phyloP scores from a whole-genome alignment of 169 alveolate species.

The Eimeria zaria region DNA sequence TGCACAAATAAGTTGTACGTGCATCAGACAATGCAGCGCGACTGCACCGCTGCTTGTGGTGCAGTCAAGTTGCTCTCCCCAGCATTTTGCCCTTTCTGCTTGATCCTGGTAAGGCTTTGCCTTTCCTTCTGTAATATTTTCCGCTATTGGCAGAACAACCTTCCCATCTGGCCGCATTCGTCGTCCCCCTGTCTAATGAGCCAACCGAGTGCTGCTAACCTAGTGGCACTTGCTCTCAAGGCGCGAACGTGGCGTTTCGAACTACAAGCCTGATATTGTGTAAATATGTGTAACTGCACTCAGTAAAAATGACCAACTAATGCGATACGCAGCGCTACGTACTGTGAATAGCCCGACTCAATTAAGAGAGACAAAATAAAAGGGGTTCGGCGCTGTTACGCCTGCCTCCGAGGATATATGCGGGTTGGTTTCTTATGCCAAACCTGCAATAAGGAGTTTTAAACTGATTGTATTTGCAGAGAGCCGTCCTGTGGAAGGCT shows the following conservation, averaged over 20 bases:
- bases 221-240: not conserved
- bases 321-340: not conserved
- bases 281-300: not conserved
- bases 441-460: conserved; percentile 24
- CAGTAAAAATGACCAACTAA: not conserved
- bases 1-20: not conserved
- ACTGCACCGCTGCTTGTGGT: no score
- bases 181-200: not conserved
- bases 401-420: conserved; percentile 6
- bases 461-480: not conserved
- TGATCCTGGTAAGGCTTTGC: not conserved
- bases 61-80: no score
- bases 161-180: not conserved
- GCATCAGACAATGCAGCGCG: not conserved
- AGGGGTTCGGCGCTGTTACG: not conserved
- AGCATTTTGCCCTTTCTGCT: not conserved
- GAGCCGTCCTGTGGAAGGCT: not conserved
- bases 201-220: not conserved
- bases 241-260: not conserved
- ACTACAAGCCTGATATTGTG: not conserved
- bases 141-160: not conserved
- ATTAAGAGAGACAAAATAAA: not conserved
- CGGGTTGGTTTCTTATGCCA: conserved; percentile 7
- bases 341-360: no score
- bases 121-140: not conserved